Base-by-base conservation (phyloP, 2,329 filamentous ascomycete species). In the Cladorrhinum sp. region DNA sequence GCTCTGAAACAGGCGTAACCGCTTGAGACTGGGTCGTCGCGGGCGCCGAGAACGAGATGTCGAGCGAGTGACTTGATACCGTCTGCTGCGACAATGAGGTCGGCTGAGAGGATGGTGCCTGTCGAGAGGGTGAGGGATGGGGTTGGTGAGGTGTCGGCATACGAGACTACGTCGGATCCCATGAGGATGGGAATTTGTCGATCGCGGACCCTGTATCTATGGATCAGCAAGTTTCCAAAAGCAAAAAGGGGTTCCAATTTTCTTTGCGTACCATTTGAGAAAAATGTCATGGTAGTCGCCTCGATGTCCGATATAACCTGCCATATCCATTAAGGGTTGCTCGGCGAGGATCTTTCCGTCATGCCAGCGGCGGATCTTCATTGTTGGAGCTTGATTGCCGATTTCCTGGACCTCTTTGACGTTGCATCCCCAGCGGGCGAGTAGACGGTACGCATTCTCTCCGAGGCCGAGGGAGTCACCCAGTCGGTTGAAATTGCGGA, bases 1-100 rank as follows among this genome's bases (percentile, higher is more conserved):
- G 81, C 79, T 23, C 81, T 73, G 72, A 78, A 83, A 49, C 82
- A 81, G 1, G 81, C 80, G 64, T 83, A 84, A 0, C 82, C 81
- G 57, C 76, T 79, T 33, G 77, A 79, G 66, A 82, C 82, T 0
- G 80, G 80, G 53, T 79, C 79, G 62, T 82, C 80, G 42, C 76
- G 73, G 30, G 81, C 82, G 1, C 81, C 81, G 3, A 83, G 74
- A 2, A 84, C 80, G 1, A 83, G 73, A 58, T 78, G 77, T 28
- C 81, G 71, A 0, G 81, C 79, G 30, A 79, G 77, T 36, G 78
- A 80, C 62, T 82, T 78, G 57, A 83, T 82, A 6, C 80, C 75
- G 68, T 84, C 82, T 24, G 79, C 80, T 3, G 79, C 82, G 5
- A 84, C 71, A 2, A 84, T 75, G 0, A 83, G 65, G 65, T 84